Percentiles rank a stretch among this genome's conserved stretches.
These are phyloP conservation scores for Tuber microsphaerosporum DNA, from an alignment of 495 filamentous ascomycete genomes.

Conservation along the genomic window DNA sequence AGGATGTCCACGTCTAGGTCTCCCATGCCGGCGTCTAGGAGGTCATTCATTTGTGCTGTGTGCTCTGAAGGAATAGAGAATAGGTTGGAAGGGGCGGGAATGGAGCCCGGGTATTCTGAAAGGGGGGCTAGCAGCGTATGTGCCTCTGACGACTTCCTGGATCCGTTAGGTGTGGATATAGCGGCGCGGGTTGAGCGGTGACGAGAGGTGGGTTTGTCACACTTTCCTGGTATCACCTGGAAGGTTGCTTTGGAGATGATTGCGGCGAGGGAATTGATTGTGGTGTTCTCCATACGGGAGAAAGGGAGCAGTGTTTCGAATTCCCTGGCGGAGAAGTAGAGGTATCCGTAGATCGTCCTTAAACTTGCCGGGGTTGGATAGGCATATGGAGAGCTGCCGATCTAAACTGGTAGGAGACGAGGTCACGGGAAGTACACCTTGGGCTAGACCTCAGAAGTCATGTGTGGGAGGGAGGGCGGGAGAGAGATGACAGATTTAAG, in stretches of 20 bases:
- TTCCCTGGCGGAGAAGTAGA: conserved; percentile 28
- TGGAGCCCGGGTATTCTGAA: background rate
- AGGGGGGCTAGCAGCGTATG: conserved; percentile 42
- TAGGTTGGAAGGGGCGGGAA: conserved; percentile 12
- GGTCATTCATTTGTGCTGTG: conserved; percentile 37
- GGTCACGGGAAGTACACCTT: too few relatives aligned
- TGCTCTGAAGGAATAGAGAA: conserved; percentile 45
- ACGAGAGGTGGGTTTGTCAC: background rate
- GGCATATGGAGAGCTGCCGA: conserved; percentile 39
- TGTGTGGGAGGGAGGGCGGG: background rate
- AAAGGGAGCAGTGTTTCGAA: conserved; percentile 28
- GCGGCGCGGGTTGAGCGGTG: conserved; percentile 35
- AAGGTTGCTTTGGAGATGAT: conserved; percentile 44
- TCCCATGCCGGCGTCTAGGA: conserved; percentile 40
- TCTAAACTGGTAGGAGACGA: conserved; percentile 40
- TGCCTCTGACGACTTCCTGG: too few relatives aligned
- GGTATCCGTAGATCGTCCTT: conserved; percentile 34
- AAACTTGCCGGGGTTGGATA: conserved; percentile 37
- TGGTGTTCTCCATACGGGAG: too few relatives aligned
- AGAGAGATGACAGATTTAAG: conserved; percentile 8
- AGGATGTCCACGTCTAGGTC: conserved; percentile 44
- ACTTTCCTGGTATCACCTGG: conserved; percentile 28
- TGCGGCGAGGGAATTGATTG: conserved; percentile 44
- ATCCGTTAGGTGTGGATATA: conserved; percentile 40
- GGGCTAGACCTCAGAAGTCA: conserved; percentile 9